These are phyloP conservation scores for Alternaria ventricosa DNA, from an alignment of 2,329 filamentous ascomycete species.

Conservation along the genomic window DNA sequence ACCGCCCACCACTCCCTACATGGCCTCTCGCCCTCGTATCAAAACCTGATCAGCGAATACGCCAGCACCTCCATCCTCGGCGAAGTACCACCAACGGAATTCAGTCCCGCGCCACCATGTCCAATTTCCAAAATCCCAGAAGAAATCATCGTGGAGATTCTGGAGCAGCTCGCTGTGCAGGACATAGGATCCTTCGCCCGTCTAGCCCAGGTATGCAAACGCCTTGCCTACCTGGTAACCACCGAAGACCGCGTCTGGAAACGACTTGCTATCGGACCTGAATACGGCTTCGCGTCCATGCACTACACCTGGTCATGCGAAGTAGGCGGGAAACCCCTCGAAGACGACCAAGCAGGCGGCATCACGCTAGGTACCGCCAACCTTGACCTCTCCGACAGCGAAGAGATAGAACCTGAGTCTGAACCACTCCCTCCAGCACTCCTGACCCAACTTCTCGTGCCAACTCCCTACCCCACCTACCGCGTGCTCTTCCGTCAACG, in stretches of 20 bases:
- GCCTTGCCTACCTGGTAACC: conserved; percentile 81
- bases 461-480: conserved; percentile 50
- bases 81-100: conserved; percentile 72
- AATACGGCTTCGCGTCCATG: conserved; percentile 84
- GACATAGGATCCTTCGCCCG: conserved; percentile 81
- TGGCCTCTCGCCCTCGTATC: conserved; percentile 61
- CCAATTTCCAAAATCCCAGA: conserved; percentile 79
- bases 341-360: conserved; percentile 43
- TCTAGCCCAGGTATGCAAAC: conserved; percentile 82
- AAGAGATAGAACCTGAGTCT: conserved; percentile 16
- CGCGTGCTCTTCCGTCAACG: conserved; percentile 78
- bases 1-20: conserved; percentile 65
- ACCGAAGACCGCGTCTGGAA: conserved; percentile 90
- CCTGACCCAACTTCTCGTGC: conserved; percentile 44
- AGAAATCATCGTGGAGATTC: conserved; percentile 82
- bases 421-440: conserved; percentile 19
- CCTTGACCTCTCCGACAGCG: conserved; percentile 15
- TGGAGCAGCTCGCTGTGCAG: conserved; percentile 71
- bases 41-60: conserved; percentile 79
- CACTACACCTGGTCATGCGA: conserved; percentile 76
- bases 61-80: conserved; percentile 71
- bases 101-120: conserved; percentile 75
- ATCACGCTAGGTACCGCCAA: conserved; percentile 34
- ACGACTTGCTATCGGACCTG: conserved; percentile 69
- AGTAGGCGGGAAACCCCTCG: conserved; percentile 57